Conservation (phyloP, 1,139 yeast genomes). For the Nadsonia starkeyi-henricii region DNA sequence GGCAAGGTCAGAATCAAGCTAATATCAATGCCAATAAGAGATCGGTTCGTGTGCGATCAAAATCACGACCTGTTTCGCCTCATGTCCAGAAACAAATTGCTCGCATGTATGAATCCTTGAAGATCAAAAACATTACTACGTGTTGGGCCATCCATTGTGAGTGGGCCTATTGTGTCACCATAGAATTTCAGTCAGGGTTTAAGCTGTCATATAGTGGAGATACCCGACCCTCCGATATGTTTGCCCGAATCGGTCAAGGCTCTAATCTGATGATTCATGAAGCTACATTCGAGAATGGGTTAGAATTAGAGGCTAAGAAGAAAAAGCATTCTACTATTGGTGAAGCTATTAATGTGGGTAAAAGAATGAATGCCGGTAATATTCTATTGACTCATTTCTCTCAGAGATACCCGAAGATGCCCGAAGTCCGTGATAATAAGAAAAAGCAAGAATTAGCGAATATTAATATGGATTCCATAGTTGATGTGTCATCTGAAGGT, state of each 20-base stretch:
- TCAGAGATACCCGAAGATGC: constrained; percentile 69
- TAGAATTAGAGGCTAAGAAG: constrained; percentile 64
- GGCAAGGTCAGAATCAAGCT: constrained; percentile 2
- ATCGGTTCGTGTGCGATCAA: not conserved
- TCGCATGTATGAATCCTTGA: not conserved
- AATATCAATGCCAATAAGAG: not conserved
- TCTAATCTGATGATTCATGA: constrained; percentile 82
- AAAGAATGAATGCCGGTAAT: constrained; percentile 57
- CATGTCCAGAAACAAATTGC: not conserved
- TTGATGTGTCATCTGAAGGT: not conserved
- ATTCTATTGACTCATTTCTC: constrained; percentile 82
- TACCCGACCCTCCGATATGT: constrained; percentile 66
- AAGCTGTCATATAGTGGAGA: constrained; percentile 88
- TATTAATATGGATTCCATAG: constrained; percentile 6
- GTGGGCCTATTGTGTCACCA: constrained; percentile 62
- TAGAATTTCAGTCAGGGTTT: constrained; percentile 38
- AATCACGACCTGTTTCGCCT: not conserved
- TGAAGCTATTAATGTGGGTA: constrained; percentile 66
- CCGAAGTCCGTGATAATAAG: constrained; percentile 23
- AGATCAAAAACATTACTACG: constrained; percentile 21
- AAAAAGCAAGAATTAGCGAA: constrained; percentile 17
- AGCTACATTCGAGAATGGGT: constrained; percentile 74
- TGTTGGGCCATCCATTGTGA: constrained; percentile 78
- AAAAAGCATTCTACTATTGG: constrained; percentile 85
- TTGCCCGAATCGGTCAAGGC: constrained; percentile 25